phyloP scores from a whole-genome alignment of 106 monocot species.

The Hemerocallis citrina region DNA sequence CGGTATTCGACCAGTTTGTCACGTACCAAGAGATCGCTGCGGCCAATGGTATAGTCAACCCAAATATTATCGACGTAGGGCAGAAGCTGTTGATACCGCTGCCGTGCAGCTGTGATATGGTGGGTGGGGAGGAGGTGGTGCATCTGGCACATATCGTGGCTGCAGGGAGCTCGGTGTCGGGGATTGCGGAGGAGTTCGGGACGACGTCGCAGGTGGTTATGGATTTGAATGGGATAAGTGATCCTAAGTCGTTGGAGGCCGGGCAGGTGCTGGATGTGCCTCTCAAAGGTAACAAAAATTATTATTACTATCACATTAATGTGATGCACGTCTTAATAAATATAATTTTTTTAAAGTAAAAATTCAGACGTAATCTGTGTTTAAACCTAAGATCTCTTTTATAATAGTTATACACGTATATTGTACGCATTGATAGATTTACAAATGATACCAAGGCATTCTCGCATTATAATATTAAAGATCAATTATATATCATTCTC shows the following conservation, averaged over 20 bases:
- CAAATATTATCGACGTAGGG: conserved; percentile 24
- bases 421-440: no score
- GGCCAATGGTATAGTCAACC: conserved; percentile 33
- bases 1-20: conserved; percentile 33
- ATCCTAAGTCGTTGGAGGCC: conserved; percentile 36
- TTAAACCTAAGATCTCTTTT: no score
- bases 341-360: no score
- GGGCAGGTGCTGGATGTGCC: conserved; percentile 58
- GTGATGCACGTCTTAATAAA: no score
- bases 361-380: no score
- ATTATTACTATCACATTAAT: not conserved
- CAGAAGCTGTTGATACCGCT: conserved; percentile 58
- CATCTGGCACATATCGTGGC: conserved; percentile 46
- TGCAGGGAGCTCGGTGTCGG: conserved; percentile 27
- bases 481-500: no score
- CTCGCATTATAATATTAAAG: no score
- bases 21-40: conserved; percentile 37
- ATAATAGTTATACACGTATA: no score
- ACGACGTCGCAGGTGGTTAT: conserved; percentile 14
- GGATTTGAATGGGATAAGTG: conserved; percentile 34
- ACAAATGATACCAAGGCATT: no score
- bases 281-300: conserved; percentile 22
- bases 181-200: conserved; percentile 50
- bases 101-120: conserved; percentile 79
- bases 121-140: conserved; percentile 25